Percentiles rank a stretch among this genome's conserved stretches.
Conservation (phyloP, 768 basidiomycete species). For the Mycena indigotica region DNA sequence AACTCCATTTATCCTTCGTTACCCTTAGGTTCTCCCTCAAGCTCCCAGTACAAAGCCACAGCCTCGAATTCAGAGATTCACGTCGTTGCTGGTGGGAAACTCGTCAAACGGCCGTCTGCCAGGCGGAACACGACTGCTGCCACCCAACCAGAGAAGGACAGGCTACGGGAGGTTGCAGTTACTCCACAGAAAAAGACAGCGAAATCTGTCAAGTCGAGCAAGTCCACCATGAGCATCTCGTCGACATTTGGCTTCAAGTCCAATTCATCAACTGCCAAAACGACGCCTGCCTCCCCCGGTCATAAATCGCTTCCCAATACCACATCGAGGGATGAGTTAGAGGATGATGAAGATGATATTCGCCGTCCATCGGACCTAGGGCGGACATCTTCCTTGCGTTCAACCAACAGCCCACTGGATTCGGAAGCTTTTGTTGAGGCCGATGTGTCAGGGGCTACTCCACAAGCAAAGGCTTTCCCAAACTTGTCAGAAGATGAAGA, state of each 20-base stretch:
- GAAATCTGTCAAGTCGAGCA: constrained; percentile 1
- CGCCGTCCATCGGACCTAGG: constrained; percentile 12
- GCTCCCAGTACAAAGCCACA: constrained; percentile 8
- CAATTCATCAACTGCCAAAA: not conserved
- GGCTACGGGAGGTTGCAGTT: no score
- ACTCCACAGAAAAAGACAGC: no score
- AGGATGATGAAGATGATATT: constrained; percentile 11
- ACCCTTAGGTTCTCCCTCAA: not conserved
- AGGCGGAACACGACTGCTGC: not conserved
- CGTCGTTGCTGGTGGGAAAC: not conserved
- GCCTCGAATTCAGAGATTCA: constrained; percentile 10
- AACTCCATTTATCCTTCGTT: not conserved
- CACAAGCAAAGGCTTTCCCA: not conserved
- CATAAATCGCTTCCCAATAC: not conserved
- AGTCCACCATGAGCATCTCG: not conserved
- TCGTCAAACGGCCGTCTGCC: constrained; percentile 11
- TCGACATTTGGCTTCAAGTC: not conserved
- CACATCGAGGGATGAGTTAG: not conserved
- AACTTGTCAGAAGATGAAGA: not conserved
- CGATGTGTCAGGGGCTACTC: not conserved
- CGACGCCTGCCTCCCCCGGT: not conserved
- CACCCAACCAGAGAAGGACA: no score
- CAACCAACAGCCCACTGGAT: no score
- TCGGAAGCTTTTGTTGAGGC: no score
- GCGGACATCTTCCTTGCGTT: not conserved